A percentile compares a stretch with the other conserved stretches of the same genome.
Evolutionary conservation across 129 eudicot species (phyloP).

Genomic region (Scalesia atractyloides): DNA sequence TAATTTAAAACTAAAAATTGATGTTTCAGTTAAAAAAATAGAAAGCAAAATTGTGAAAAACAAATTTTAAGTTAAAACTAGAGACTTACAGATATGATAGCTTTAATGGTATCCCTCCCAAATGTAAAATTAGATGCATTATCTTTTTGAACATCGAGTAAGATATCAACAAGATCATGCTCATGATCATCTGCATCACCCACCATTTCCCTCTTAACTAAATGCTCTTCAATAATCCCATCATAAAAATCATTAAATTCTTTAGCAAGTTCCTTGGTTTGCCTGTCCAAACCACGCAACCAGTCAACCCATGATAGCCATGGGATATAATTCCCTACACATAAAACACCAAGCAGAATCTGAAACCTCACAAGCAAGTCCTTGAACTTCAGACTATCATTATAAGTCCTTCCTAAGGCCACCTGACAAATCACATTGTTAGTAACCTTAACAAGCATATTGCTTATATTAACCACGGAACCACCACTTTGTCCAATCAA

Average conservation of each 20-base stretch:
- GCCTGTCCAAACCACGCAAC: slow-evolving; percentile 21
- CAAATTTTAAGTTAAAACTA: too few species aligned
- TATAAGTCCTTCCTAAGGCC: slow-evolving; percentile 39
- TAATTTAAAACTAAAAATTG: too few species aligned
- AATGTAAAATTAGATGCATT: slow-evolving; percentile 13
- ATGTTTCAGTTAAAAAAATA: too few species aligned
- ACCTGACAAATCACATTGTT: slow-evolving; percentile 37
- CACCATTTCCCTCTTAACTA: not conserved
- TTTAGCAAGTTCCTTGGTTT: slow-evolving; percentile 14
- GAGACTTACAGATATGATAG: slow-evolving; percentile 31
- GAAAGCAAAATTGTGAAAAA: not conserved
- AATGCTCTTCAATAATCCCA: slow-evolving; percentile 40
- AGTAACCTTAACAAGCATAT: slow-evolving; percentile 20
- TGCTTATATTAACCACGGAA: slow-evolving; percentile 29
- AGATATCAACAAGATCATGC: slow-evolving; percentile 45
- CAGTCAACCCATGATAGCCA: slow-evolving; percentile 40
- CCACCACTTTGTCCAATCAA: slow-evolving; percentile 15
- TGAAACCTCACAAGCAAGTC: slow-evolving; percentile 22
- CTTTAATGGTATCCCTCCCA: slow-evolving; percentile 43
- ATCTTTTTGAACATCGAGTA: slow-evolving; percentile 42
- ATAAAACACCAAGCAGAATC: slow-evolving; percentile 19
- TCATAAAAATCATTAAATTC: slow-evolving; percentile 33
- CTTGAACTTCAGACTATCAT: slow-evolving; percentile 18
- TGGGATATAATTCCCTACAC: slow-evolving; percentile 41
- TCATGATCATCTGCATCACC: not conserved